These are phyloP conservation scores for Psilocybe cubensis DNA, from an alignment of 768 basidiomycete genomes.

Conservation along the genomic window DNA sequence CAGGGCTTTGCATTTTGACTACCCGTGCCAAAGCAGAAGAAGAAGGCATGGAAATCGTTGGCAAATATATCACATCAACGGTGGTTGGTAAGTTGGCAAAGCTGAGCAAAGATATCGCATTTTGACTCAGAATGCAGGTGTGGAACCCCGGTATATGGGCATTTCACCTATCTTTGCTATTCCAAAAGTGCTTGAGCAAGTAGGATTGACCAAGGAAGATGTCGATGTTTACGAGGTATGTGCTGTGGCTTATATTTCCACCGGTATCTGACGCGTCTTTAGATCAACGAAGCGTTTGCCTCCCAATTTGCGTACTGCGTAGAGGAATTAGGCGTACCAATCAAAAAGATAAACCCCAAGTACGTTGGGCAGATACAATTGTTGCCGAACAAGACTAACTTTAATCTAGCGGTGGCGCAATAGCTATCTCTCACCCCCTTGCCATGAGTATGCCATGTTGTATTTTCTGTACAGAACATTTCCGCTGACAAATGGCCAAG, in stretches of 20 bases:
- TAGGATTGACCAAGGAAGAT: conserved; percentile 70
- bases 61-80: conserved; percentile 78
- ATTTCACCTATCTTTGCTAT: conserved; percentile 75
- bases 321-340: conserved; percentile 74
- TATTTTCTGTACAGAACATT: background rate
- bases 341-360: conserved; percentile 88
- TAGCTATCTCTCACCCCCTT: conserved; percentile 81
- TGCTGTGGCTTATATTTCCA: background rate
- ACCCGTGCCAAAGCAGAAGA: conserved; percentile 77
- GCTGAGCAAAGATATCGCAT: too few species aligned
- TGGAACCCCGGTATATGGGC: conserved; percentile 81
- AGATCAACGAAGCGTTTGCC: conserved; percentile 93
- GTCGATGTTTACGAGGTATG: conserved; percentile 77
- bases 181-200: conserved; percentile 64
- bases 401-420: conserved; percentile 74
- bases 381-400: conserved; percentile 10
- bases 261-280: conserved; percentile 1
- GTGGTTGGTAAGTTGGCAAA: conserved; percentile 63
- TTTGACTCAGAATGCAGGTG: too few species aligned
- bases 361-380: conserved; percentile 34
- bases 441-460: conserved; percentile 72
- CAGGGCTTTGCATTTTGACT: conserved; percentile 81
- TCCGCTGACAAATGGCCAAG: conserved; percentile 38
- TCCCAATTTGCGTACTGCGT: conserved; percentile 95
- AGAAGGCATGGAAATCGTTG: conserved; percentile 79